A percentile compares a stretch with the other conserved stretches of the same genome.
Conservation (phyloP, 805 yeast genomes). For the Kazachstania kunashirensis region DNA sequence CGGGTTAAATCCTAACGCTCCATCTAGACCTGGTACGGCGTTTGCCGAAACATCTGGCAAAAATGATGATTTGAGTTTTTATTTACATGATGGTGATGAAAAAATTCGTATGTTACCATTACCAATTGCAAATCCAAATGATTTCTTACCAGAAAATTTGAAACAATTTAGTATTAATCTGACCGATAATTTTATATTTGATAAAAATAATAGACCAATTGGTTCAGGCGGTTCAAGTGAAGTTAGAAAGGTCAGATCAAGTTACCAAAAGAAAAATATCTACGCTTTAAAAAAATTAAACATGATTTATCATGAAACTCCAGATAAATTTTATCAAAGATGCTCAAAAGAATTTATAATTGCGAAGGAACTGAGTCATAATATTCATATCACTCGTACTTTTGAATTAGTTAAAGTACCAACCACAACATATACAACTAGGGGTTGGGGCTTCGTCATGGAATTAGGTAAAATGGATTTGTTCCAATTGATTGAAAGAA, state of each 20-base stretch:
- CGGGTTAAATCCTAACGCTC: constrained; percentile 31
- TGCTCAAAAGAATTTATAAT: constrained; percentile 57
- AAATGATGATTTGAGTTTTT: constrained; percentile 24
- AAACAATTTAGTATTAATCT: constrained; percentile 42
- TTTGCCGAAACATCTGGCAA: constrained; percentile 6
- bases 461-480: constrained; percentile 61
- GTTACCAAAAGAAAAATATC: constrained; percentile 32
- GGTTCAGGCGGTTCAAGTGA: constrained; percentile 72
- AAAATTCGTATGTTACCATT: constrained; percentile 42
- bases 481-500: constrained; percentile 43
- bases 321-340: constrained; percentile 55
- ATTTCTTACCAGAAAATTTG: constrained; percentile 44
- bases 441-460: constrained; percentile 73
- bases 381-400: constrained; percentile 52
- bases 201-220: constrained; percentile 38
- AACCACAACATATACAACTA: constrained; percentile 41
- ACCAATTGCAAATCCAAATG: constrained; percentile 61
- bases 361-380: constrained; percentile 43
- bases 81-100: constrained; percentile 30
- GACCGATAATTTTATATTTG: constrained; percentile 45
- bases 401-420: constrained; percentile 49
- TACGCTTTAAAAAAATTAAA: constrained; percentile 62
- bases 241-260: constrained; percentile 42
- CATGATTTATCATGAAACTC: constrained; percentile 51
- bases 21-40: constrained; percentile 11